Evolutionary conservation across 2,329 filamentous ascomycete species (phyloP).

Genomic region (Pseudogymnoascus sp.): DNA sequence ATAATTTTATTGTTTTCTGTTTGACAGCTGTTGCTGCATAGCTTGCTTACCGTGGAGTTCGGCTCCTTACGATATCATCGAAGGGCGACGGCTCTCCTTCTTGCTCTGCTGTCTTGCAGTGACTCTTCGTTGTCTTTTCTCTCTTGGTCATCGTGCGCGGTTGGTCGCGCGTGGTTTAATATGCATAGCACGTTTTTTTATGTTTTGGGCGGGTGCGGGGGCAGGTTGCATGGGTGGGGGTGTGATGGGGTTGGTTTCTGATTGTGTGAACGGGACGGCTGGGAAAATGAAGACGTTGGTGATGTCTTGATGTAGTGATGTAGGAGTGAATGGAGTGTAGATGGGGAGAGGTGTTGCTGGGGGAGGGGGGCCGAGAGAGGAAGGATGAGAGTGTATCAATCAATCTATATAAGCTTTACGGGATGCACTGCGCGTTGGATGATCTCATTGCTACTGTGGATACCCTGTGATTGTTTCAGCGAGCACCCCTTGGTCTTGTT

Average conservation of each 20-base stretch:
- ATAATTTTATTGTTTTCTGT: constrained; percentile 7
- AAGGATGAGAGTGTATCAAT: not conserved
- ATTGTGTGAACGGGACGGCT: not conserved
- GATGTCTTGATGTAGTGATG: not conserved
- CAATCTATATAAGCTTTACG: constrained; percentile 7
- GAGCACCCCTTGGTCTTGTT: not conserved
- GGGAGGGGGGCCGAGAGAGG: not conserved
- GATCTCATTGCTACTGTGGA: not conserved
- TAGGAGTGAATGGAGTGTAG: not conserved
- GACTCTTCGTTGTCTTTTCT: not conserved
- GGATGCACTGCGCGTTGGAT: not conserved
- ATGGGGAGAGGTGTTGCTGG: not conserved
- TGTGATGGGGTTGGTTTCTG: not conserved
- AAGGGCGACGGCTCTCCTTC: not conserved
- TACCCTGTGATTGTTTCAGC: not conserved
- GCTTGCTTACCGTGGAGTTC: not conserved
- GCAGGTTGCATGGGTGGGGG: not conserved
- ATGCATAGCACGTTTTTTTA: constrained; percentile 8
- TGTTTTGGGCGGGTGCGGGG: constrained; percentile 1
- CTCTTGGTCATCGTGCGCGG: not conserved
- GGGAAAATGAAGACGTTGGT: not conserved
- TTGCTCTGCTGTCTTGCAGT: not conserved
- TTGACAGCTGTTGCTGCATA: constrained; percentile 1
- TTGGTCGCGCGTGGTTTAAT: constrained; percentile 5
- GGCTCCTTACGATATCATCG: not conserved